These are phyloP conservation scores for Hemileia vastatrix DNA, from an alignment of 1,284 basidiomycete genomes.

Conservation along the genomic window DNA sequence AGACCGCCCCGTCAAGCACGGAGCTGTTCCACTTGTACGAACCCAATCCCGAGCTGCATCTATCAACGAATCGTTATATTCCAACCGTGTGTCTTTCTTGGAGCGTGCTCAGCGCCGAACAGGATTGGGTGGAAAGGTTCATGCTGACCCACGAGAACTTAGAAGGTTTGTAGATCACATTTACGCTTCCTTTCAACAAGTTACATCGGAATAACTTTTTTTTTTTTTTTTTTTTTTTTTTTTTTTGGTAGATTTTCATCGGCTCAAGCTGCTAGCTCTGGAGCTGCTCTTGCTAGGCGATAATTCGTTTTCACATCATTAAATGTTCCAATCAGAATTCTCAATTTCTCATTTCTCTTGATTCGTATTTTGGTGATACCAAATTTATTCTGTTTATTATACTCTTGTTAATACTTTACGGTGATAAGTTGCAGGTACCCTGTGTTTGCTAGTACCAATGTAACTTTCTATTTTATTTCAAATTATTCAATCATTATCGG, in stretches of 20 bases:
- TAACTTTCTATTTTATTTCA: too few relatives aligned
- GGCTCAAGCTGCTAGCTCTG: slow-evolving; percentile 17
- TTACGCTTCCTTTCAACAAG: neutral
- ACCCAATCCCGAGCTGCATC: slow-evolving; percentile 78
- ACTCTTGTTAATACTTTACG: too few relatives aligned
- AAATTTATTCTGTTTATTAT: too few relatives aligned
- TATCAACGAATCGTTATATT: slow-evolving; percentile 85
- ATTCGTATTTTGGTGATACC: too few relatives aligned
- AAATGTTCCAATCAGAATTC: too few relatives aligned
- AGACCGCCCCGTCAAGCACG: slow-evolving; percentile 12
- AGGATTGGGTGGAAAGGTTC: slow-evolving; percentile 57
- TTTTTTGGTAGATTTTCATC: slow-evolving; percentile 14
- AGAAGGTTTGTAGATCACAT: slow-evolving; percentile 1
- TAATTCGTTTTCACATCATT: too few relatives aligned
- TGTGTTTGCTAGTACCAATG: too few relatives aligned
- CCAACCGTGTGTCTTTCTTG: slow-evolving; percentile 81
- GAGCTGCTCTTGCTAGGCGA: slow-evolving; percentile 10
- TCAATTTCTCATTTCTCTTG: too few relatives aligned
- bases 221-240: neutral
- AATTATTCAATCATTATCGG: too few relatives aligned
- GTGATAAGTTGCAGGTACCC: too few relatives aligned
- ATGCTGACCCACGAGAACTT: slow-evolving; percentile 9
- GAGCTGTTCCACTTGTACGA: slow-evolving; percentile 69
- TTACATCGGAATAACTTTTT: too few relatives aligned
- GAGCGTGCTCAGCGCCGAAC: slow-evolving; percentile 72